Percentiles rank a stretch among this genome's conserved stretches.
Conservation (phyloP, 2,329 filamentous ascomycete species). For the Pseudogymnoascus sp. region DNA sequence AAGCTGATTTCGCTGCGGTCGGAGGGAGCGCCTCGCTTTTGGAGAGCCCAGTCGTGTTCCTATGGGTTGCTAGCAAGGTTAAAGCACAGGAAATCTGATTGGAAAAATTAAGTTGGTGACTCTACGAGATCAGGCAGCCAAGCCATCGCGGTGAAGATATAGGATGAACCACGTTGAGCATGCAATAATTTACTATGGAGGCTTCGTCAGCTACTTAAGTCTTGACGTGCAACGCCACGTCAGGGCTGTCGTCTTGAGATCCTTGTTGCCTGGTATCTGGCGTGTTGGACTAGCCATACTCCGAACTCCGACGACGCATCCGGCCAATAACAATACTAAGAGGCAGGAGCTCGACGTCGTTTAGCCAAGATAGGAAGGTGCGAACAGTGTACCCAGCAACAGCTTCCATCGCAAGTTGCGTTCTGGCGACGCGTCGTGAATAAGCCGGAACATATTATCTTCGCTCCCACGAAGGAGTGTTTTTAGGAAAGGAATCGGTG, state of each 20-base stretch:
- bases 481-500: neutral
- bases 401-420: neutral
- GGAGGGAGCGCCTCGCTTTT: neutral
- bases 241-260: neutral
- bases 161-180: neutral
- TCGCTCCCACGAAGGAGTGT: neutral
- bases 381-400: neutral
- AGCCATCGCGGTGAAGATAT: neutral
- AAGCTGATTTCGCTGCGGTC: neutral
- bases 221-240: neutral
- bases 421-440: neutral
- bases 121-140: neutral
- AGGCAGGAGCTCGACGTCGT: neutral
- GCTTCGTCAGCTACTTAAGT: neutral
- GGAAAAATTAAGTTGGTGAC: neutral
- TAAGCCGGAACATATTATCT: no score
- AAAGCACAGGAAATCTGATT: neutral
- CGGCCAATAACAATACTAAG: neutral
- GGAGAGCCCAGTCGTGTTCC: neutral
- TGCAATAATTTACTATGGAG: neutral
- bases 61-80: neutral
- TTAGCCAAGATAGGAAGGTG: conserved; percentile 5
- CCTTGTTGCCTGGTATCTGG: neutral
- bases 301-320: neutral
- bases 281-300: neutral